Percentiles rank a stretch among this genome's conserved stretches.
Evolutionary conservation across 1,139 yeast genomes (phyloP).

Genomic region (Wickerhamiella pararugosa): DNA sequence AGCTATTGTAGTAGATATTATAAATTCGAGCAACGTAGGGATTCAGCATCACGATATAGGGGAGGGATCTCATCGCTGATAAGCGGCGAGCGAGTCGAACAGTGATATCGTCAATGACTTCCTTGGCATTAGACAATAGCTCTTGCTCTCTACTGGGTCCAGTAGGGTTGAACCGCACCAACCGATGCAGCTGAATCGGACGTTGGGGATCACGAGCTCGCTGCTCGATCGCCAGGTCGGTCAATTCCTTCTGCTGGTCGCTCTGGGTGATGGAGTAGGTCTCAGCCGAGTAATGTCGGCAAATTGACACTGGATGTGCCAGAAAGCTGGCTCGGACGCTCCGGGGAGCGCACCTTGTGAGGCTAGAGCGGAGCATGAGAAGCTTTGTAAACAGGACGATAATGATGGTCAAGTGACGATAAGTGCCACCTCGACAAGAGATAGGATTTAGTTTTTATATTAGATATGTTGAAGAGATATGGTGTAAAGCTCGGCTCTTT

Average conservation of each 20-base stretch:
- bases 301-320: too few relatives aligned
- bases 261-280: slow-evolving; percentile 3
- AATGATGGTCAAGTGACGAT: too few relatives aligned
- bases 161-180: slow-evolving; percentile 15
- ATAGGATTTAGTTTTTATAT: too few relatives aligned
- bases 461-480: too few relatives aligned
- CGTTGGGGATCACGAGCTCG: slow-evolving; percentile 14
- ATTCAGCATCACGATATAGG: slow-evolving; percentile 71
- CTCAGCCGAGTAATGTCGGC: neutral
- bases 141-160: slow-evolving; percentile 19
- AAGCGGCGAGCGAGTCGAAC: slow-evolving; percentile 41
- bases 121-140: slow-evolving; percentile 26
- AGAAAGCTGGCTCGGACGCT: neutral
- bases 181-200: slow-evolving; percentile 16
- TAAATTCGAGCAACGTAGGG: slow-evolving; percentile 83
- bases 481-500: too few relatives aligned
- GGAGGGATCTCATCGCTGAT: slow-evolving; percentile 53
- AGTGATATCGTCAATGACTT: slow-evolving; percentile 31
- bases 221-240: slow-evolving; percentile 13
- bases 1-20: slow-evolving; percentile 53
- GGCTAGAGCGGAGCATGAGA: neutral
- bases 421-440: too few relatives aligned
- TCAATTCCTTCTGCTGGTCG: slow-evolving; percentile 9
- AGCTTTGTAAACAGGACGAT: too few relatives aligned
- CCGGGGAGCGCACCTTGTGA: neutral